Base-by-base conservation (phyloP, 2,329 filamentous ascomycete genomes). In the Trichoderma sp. region DNA sequence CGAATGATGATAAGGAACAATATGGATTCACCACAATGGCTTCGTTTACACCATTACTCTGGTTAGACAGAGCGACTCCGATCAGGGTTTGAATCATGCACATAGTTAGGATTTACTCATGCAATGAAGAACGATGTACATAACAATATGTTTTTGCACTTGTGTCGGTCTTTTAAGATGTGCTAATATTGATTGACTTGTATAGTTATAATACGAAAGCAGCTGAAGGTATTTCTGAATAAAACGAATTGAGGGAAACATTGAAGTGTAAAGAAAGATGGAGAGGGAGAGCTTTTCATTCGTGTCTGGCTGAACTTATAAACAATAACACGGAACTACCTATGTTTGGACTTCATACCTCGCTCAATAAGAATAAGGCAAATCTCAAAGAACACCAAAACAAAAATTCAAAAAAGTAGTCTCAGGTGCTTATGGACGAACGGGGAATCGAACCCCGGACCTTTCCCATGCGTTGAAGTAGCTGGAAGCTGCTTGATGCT, bases 361-460 rank as follows among this genome's bases (percentile, higher is more conserved):
- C 39, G 18, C 39, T 18, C 16, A 39, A 39, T 6, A 39, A 39
- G 1, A 7, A 5, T n/a, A 8, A 2, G 7, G 18, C 14, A 8
- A 43, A 18, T 18, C 16, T 18, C 16, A 24, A 21, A 10, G 28
- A 21, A 34, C 16, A 43, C 14, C 32, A 34, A 55, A 14, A 26
- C 28, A 39, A 56, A 56, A 43, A 13, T 2, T 13, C 13, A 34
- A 34, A 56, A 32, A 18, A 2, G 10, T 34, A 65, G 26, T 16
- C 34, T 8, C 16, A 51, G 10, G 16, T 55, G 16, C 54, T 43
- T 39, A 24, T 70, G 69, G 69, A 70, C 69, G 60, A 69, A 70
- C 69, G 46, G 69, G 69, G 69, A 70, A 70, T 70, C 67, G 69
- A 70, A 70, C 69, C 69, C 69, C 46, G 69, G 69, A 70, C 66